phyloP scores from a whole-genome alignment of 495 filamentous ascomycete species.

The Xylaria sp. region DNA sequence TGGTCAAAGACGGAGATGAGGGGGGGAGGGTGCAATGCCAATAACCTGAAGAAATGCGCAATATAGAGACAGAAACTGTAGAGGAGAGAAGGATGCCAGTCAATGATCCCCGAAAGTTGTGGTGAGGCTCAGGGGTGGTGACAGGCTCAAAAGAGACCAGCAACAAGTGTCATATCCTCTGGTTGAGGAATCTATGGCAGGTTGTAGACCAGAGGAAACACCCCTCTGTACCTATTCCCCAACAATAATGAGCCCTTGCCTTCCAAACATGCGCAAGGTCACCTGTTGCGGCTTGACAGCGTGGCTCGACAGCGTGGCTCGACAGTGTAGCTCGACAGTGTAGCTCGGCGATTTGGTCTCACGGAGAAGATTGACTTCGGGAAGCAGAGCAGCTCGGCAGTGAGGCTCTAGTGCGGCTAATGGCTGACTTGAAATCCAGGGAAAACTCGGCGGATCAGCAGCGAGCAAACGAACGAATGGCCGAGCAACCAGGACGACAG shows the following conservation, averaged over 20 bases:
- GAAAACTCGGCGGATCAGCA: background rate
- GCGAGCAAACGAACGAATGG: slow-evolving; percentile 18
- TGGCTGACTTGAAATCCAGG: background rate
- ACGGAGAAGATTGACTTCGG: too few species aligned
- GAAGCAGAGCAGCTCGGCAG: background rate
- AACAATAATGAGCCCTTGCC: slow-evolving; percentile 22
- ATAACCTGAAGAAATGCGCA: background rate
- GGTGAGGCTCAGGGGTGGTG: background rate
- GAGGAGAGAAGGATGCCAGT: background rate
- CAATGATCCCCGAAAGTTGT: slow-evolving; percentile 5
- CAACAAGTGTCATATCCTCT: slow-evolving; percentile 12
- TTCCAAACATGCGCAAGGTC: background rate
- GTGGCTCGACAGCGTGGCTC: slow-evolving; percentile 17
- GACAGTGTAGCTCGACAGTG: background rate
- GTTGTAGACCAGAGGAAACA: background rate
- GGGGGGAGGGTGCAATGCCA: background rate
- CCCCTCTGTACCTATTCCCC: slow-evolving; percentile 3
- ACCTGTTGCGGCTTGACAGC: slow-evolving; percentile 9
- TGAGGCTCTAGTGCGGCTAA: background rate
- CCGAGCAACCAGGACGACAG: background rate
- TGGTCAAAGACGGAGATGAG: background rate
- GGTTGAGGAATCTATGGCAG: background rate
- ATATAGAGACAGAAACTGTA: background rate
- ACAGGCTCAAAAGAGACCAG: background rate
- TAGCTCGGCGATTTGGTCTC: too few species aligned